Percentiles rank a stretch among this genome's conserved stretches.
phyloP scores from a whole-genome alignment of 2,329 filamentous ascomycete species.

The Alternaria triticimaculans region DNA sequence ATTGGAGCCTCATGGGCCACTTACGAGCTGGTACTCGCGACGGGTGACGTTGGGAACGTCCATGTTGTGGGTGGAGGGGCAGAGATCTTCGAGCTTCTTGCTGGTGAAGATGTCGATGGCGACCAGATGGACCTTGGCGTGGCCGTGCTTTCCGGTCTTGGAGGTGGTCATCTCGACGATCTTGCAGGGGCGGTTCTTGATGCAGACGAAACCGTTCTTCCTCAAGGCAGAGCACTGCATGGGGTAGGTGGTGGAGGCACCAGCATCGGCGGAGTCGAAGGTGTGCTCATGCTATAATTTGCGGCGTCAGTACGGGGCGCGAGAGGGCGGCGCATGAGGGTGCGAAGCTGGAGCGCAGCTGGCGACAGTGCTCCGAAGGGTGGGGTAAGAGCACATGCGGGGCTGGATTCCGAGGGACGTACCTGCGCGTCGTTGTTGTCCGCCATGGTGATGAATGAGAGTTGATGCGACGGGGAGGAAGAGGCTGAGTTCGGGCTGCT shows the following conservation, averaged over 20 bases:
- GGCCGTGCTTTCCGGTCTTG: constrained; percentile 99
- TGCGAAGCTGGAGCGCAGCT: constrained; percentile 38
- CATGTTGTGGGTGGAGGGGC: constrained; percentile 96
- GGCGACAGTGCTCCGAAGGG: constrained; percentile 43
- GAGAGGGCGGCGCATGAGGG: constrained; percentile 3
- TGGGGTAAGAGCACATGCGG: constrained; percentile 45
- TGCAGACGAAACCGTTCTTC: constrained; percentile 98
- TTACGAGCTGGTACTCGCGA: constrained; percentile 92
- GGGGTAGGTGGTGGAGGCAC: constrained; percentile 91
- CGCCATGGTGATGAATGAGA: constrained; percentile 64
- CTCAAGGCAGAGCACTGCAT: constrained; percentile 99
- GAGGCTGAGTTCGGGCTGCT: constrained; percentile 36
- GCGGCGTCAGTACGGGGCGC: constrained; percentile 24
- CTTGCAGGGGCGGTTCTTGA: constrained; percentile 99
- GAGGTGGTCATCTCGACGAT: constrained; percentile 99
- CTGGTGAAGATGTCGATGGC: constrained; percentile 98
- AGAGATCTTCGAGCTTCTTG: constrained; percentile 99
- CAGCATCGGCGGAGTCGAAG: constrained; percentile 96
- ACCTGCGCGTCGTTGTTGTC: constrained; percentile 68
- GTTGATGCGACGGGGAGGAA: constrained; percentile 45
- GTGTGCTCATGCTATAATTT: constrained; percentile 63
- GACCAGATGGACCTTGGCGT: constrained; percentile 99
- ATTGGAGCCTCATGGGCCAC: constrained; percentile 49
- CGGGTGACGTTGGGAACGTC: constrained; percentile 94
- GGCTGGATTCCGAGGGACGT: constrained; percentile 46